Conservation (phyloP, 768 basidiomycete species). For the Tylopilus vinaceipallidus region DNA sequence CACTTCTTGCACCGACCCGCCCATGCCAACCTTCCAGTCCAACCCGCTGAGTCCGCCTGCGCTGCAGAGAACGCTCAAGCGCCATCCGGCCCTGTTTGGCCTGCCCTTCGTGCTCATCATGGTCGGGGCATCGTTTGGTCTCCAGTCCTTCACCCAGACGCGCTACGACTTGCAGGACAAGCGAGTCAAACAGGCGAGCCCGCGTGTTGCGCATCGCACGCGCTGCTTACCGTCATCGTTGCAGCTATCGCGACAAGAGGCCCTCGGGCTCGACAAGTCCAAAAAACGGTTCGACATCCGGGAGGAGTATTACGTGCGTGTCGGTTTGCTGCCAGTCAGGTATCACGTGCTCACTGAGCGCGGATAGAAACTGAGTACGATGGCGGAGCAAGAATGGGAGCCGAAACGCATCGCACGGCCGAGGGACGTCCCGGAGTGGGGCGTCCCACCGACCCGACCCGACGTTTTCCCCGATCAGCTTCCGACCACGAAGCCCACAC, state of each 20-base stretch:
- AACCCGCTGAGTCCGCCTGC: constrained; percentile 32
- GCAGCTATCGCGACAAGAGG: constrained; percentile 75
- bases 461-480: constrained; percentile 27
- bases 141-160: constrained; percentile 83
- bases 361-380: constrained; percentile 56
- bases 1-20: too few species aligned
- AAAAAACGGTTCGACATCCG: constrained; percentile 87
- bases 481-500: too few species aligned
- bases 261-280: constrained; percentile 64
- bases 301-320: constrained; percentile 93
- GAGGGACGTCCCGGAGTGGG: constrained; percentile 92
- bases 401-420: constrained; percentile 81
- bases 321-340: not conserved
- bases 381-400: constrained; percentile 77
- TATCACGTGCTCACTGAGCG: not conserved
- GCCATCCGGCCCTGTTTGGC: constrained; percentile 75
- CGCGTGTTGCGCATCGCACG: not conserved
- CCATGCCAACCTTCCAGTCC: constrained; percentile 54
- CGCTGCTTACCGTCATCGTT: too few species aligned
- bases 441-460: constrained; percentile 61
- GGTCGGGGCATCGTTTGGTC: constrained; percentile 81
- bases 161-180: constrained; percentile 87
- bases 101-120: constrained; percentile 84
- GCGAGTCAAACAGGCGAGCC: constrained; percentile 64
- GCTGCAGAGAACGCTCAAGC: constrained; percentile 43